Evolutionary conservation across 164 flowering plant species (phyloP), one percentile per base, ranked within the genome.

Genomic region (Stephania japonica): DNA sequence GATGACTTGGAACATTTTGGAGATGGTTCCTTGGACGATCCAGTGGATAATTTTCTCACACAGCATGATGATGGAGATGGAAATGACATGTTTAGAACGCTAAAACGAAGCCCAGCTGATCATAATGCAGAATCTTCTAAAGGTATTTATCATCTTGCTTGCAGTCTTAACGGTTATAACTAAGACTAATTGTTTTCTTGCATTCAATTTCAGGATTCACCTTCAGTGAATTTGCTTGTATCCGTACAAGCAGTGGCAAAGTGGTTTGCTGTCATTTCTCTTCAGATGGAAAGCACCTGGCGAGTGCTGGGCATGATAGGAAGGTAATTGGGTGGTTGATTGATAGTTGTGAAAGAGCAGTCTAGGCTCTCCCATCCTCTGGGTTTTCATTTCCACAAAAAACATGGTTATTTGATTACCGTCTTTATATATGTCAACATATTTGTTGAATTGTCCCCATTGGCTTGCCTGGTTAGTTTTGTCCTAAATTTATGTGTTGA

Each of bases 221-320:
- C 69, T 94, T 94, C 77, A 84, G 66, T 70, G 95, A 89, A 81
- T 76, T 87, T 79, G 83, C 93, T 42, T 88, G 90, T 81, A 84
- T 85, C 69, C 78, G 89, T 68, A 81, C 88, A 63, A 83, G 89
- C 79, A 87, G 78, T 70, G 71, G 84, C 82, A 90, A 87, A 82
- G 92, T 92, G 73, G 86, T 86, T 71, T 90, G 95, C 86, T 92
- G 97, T 68, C 95, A 92, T 81, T 92, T 92, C 73, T 92, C 97
- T 68, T 90, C 95, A 21, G 94, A 92, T 85, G 97, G 97, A 73
- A 90, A 90, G 80, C 69, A 86, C 69, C 80, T 92, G 41, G 97
- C 95, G 67, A 92, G 91, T 89, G 91, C 92, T 71, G 97, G 97
- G 41, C 95, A 90, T 82, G 97, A 90, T 80, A 90, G 84, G 82